Evolutionary conservation across 2,329 filamentous ascomycete genomes (phyloP).

Genomic region (Botrytis byssoidea): DNA sequence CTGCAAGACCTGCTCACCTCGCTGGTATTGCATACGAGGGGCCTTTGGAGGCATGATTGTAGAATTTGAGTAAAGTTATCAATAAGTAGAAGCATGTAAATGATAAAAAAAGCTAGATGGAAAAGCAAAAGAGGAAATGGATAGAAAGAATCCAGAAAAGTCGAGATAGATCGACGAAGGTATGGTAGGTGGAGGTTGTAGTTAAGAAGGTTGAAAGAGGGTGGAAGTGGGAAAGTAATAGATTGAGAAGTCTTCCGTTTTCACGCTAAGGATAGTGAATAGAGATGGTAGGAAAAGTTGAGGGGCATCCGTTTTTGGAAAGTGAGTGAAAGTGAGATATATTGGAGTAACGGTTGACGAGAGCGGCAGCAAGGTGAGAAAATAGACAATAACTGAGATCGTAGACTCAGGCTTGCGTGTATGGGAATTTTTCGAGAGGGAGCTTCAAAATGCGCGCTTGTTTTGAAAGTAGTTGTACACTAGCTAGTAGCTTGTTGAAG

Average conservation of each 20-base stretch:
- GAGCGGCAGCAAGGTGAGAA: background rate
- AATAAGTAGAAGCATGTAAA: background rate
- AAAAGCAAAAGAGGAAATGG: background rate
- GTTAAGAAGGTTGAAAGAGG: background rate
- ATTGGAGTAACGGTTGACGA: background rate
- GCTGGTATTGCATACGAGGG: background rate
- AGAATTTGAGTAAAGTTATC: background rate
- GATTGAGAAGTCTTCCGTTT: background rate
- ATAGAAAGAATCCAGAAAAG: background rate
- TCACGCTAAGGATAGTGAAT: constrained; percentile 11
- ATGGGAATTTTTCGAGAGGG: too few species aligned
- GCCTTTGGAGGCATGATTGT: background rate
- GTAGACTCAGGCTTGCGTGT: background rate
- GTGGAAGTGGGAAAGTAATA: background rate
- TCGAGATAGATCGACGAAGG: background rate
- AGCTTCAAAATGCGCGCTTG: fast-evolving
- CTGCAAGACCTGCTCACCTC: background rate
- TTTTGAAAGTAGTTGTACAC: background rate
- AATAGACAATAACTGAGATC: background rate
- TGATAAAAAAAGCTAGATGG: background rate
- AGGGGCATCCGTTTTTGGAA: background rate
- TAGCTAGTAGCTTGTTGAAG: background rate
- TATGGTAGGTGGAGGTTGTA: background rate
- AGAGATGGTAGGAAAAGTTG: background rate
- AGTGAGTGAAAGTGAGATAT: background rate